Evolutionary conservation across 306 rosid genomes (phyloP), one percentile per base, ranked within the genome.

Genomic region (Lotus japonicus): DNA sequence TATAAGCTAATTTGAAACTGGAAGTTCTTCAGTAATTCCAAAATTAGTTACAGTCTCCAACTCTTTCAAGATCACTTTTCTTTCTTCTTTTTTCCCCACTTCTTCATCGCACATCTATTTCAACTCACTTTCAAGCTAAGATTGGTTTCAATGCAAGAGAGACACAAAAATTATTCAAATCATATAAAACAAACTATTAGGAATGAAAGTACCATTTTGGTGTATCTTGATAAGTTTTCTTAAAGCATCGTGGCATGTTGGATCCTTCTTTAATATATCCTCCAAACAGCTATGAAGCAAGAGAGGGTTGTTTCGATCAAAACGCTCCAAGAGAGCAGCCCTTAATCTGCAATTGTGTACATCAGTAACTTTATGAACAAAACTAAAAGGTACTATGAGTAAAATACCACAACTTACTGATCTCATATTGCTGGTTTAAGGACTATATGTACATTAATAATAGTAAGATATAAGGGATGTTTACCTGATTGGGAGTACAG

Each of bases 201-300:
- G 49, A 76, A 42, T n/a, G 23, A n/a, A 55, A 54, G 33, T 89
- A 92, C 97, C 97, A 36, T 65, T 86, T 84, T 72, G 83, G 70
- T 88, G 80, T 87, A 88, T 65, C 71, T 10, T 78, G 72, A 88
- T 66, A 71, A 92, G 98, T 74, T 90, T 90, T 59, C 65, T 86
- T 73, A 92, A 46, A 78, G 97, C 70, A 77, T 85, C 70, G 44
- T 61, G 11, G 56, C 88, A 80, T 50, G 91, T 79, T 23, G 94
- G 98, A 70, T 90, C 97, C 80, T 80, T 92, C 83, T 86, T 88
- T 52, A 92, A 66, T 68, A 39, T 63, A 53, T 88, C 86, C 83
- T 88, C 98, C 16, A 62, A 84, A 79, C 81, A 78, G 17, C 81
- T 44, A 5, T 73, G 38, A 58, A 81, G 76, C 76, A 71, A 2